Conservation (phyloP, 2,329 filamentous ascomycete genomes). For the Trichoderma gracile region DNA sequence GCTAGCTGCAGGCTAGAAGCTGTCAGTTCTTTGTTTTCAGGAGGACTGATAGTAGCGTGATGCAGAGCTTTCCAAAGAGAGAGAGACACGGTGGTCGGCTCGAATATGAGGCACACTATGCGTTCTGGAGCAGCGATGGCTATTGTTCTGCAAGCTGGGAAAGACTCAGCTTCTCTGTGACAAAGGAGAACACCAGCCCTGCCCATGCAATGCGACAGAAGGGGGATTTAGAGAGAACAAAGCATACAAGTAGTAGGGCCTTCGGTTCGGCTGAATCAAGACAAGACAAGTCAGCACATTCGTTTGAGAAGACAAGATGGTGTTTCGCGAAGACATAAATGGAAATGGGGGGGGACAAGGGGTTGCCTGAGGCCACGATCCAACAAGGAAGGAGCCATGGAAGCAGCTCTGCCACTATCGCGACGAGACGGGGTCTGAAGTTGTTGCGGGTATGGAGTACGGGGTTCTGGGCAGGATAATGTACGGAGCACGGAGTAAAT, state of each 20-base stretch:
- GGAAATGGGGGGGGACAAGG: conserved; percentile 2
- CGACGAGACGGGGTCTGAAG: not conserved
- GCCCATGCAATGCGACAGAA: not conserved
- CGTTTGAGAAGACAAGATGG: not conserved
- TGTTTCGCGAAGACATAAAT: not conserved
- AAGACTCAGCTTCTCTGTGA: not conserved
- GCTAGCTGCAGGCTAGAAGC: not conserved
- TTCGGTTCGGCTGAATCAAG: not conserved
- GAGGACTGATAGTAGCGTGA: not conserved
- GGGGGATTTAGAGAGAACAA: not conserved
- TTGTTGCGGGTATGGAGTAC: not conserved
- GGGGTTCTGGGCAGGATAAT: not conserved
- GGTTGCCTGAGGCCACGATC: not conserved
- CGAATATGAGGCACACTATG: not conserved
- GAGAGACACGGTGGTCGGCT: no score
- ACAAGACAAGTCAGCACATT: not conserved
- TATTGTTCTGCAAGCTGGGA: not conserved
- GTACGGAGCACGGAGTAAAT: not conserved
- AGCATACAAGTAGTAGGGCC: not conserved
- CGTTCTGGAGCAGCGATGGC: not conserved
- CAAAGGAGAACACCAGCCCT: not conserved
- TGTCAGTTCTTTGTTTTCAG: conserved; percentile 8
- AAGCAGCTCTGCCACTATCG: conserved; percentile 7
- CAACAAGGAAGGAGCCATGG: conserved; percentile 21
- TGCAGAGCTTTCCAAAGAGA: no score